These are phyloP conservation scores for Cystoderma amianthinum DNA, from an alignment of 768 basidiomycete species.

Conservation along the genomic window DNA sequence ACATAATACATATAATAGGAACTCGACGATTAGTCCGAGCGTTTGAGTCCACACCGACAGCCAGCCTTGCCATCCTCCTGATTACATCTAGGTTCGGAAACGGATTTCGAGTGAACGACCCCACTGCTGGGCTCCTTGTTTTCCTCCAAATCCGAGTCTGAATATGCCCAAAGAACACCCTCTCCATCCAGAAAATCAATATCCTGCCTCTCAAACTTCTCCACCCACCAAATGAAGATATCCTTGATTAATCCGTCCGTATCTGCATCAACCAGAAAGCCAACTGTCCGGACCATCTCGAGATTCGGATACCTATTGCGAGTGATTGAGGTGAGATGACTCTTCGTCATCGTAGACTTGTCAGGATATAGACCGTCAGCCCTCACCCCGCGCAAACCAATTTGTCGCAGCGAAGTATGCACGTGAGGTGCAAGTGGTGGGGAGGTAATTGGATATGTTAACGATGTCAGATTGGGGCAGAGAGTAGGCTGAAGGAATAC, in stretches of 20 bases:
- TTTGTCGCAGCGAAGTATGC: conserved; percentile 33
- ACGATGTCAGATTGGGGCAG: conserved; percentile 38
- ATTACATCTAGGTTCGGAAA: neutral
- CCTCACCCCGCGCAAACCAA: conserved; percentile 37
- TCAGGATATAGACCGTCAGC: conserved; percentile 37
- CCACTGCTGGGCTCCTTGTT: neutral
- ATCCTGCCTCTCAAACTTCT: conserved; percentile 41
- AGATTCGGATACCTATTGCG: conserved; percentile 34
- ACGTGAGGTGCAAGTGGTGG: conserved; percentile 18
- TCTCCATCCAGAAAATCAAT: conserved; percentile 49
- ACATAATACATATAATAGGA: no score
- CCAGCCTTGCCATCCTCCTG: no score
- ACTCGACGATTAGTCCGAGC: no score
- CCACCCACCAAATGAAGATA: conserved; percentile 49
- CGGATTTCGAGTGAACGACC: neutral
- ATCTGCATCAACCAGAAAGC: conserved; percentile 39
- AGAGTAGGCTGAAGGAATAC: conserved; percentile 32
- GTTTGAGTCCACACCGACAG: no score
- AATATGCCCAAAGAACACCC: conserved; percentile 44
- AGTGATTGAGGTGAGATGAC: conserved; percentile 36
- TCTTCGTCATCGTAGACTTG: conserved; percentile 24
- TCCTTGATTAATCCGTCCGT: conserved; percentile 35
- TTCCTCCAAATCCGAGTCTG: conserved; percentile 15
- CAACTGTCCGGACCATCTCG: conserved; percentile 39
- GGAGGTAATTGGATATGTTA: conserved; percentile 33